phyloP scores from a whole-genome alignment of 2,329 filamentous ascomycete species.

The Biscogniauxia sp. region DNA sequence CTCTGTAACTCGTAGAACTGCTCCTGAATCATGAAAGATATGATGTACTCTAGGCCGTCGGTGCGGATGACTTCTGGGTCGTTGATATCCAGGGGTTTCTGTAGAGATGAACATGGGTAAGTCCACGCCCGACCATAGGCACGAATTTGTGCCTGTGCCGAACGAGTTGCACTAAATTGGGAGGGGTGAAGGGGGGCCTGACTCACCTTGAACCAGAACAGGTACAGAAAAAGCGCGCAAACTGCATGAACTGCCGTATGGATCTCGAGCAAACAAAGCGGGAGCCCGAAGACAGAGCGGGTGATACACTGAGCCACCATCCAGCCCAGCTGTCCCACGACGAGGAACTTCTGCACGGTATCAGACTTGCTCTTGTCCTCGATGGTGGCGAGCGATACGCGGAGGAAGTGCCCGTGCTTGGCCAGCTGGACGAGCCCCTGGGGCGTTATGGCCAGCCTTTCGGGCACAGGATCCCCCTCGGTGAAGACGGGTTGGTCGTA shows the following conservation, averaged over 20 bases:
- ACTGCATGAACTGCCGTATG: slow-evolving; percentile 33
- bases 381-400: slow-evolving; percentile 19
- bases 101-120: background rate
- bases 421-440: slow-evolving; percentile 9
- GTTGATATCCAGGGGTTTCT: slow-evolving; percentile 3
- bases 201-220: slow-evolving; percentile 1
- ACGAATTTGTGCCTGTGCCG: too few relatives aligned
- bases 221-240: slow-evolving; percentile 14
- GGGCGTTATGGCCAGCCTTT: slow-evolving; percentile 1
- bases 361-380: slow-evolving; percentile 39
- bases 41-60: background rate
- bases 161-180: background rate
- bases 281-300: slow-evolving; percentile 31
- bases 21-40: slow-evolving; percentile 1
- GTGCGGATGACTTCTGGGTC: background rate
- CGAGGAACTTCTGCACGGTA: slow-evolving; percentile 34
- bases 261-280: slow-evolving; percentile 38
- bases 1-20: background rate
- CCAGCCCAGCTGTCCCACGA: slow-evolving; percentile 38
- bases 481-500: background rate
- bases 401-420: background rate
- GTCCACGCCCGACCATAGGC: too few relatives aligned
- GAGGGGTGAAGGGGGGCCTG: background rate
- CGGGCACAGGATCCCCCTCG: slow-evolving; percentile 1
- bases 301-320: slow-evolving; percentile 36